These are phyloP conservation scores for Penicillium sp. DNA, from an alignment of 2,329 filamentous ascomycete species.

Conservation along the genomic window DNA sequence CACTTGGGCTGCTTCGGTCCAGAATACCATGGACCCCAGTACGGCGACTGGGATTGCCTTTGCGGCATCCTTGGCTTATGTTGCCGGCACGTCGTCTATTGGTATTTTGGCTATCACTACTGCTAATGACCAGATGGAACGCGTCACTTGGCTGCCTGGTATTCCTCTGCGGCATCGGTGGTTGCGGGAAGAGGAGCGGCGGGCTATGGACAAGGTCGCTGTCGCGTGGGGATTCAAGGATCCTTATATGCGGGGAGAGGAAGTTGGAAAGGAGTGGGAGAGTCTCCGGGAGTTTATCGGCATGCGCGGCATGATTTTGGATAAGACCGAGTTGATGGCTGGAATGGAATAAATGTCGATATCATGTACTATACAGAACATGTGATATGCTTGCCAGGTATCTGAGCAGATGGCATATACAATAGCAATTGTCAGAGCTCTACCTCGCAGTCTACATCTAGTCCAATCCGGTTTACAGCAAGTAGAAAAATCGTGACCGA, in stretches of 20 bases:
- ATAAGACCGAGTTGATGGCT: constrained; percentile 84
- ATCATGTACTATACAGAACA: constrained; percentile 9
- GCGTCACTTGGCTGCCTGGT: constrained; percentile 84
- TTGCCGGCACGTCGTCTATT: constrained; percentile 73
- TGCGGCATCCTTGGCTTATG: constrained; percentile 75
- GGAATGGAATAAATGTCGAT: constrained; percentile 68
- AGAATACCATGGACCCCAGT: constrained; percentile 70
- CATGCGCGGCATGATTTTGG: constrained; percentile 80
- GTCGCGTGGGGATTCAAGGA: constrained; percentile 90
- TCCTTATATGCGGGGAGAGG: constrained; percentile 72
- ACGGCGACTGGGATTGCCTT: constrained; percentile 75
- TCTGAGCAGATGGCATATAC: background rate
- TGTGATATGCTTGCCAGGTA: background rate
- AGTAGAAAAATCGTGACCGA: constrained; percentile 23
- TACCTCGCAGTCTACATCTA: background rate
- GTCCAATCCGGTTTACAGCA: constrained; percentile 1
- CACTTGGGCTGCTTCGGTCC: constrained; percentile 60
- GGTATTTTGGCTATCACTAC: constrained; percentile 81
- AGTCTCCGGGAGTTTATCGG: constrained; percentile 76
- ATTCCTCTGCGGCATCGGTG: constrained; percentile 76
- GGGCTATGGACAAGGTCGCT: constrained; percentile 78
- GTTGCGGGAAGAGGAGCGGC: constrained; percentile 84
- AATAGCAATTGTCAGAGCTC: background rate
- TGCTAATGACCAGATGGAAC: constrained; percentile 88
- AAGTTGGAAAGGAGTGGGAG: constrained; percentile 88